Percentiles rank a stretch among this genome's conserved stretches.
These are phyloP conservation scores for Zygnema circumcarinatum DNA, from an alignment of 139 green algal species.

Conservation along the genomic window DNA sequence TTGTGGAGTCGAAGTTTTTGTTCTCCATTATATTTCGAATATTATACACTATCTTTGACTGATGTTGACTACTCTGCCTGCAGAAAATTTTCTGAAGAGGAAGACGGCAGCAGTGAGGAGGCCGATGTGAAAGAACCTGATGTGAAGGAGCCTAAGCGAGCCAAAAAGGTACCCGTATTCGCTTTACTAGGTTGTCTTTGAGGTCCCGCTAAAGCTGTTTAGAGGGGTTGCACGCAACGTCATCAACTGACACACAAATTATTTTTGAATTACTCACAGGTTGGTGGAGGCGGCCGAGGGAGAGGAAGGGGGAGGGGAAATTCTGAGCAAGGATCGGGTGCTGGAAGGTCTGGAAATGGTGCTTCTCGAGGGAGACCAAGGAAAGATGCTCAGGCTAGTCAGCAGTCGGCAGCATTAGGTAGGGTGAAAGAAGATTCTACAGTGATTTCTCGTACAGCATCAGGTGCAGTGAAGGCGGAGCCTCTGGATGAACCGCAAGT, in stretches of 20 bases:
- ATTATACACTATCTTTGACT: no score
- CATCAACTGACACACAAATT: no score
- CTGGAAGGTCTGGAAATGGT: not conserved
- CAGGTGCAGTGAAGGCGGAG: not conserved
- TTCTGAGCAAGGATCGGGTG: not conserved
- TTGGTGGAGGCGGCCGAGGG: not conserved
- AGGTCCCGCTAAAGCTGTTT: no score
- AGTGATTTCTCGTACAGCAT: not conserved
- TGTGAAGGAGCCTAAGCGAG: not conserved
- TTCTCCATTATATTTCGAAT: no score
- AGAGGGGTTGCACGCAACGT: no score
- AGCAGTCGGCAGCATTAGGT: not conserved
- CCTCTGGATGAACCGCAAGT: not conserved
- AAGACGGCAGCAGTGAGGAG: not conserved
- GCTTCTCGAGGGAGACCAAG: not conserved
- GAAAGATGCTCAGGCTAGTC: not conserved
- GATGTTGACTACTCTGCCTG: no score
- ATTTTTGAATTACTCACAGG: not conserved
- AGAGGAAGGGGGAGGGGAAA: not conserved
- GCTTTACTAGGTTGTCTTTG: no score
- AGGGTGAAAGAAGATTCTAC: not conserved
- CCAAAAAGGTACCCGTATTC: not conserved
- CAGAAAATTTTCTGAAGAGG: constrained; percentile 33
- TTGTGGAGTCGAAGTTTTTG: no score
- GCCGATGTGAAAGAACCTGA: not conserved